Conservation (phyloP, 768 basidiomycete species). For the Russula sp. region DNA sequence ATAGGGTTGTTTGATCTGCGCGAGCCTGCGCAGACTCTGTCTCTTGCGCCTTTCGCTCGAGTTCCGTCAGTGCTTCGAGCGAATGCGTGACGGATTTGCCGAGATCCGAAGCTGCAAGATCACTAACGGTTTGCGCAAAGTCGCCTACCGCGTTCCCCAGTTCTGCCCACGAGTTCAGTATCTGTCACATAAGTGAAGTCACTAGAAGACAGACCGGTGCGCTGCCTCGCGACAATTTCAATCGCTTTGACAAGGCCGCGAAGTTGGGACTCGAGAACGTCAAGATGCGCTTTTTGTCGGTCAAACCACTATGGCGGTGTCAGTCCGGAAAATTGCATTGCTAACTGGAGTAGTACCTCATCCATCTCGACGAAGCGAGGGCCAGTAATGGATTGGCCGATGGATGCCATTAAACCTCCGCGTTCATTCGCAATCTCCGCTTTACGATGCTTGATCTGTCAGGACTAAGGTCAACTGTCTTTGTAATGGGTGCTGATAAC, state of each 20-base stretch:
- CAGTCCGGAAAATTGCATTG: not conserved
- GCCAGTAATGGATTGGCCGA: constrained; percentile 73
- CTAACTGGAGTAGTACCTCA: constrained; percentile 42
- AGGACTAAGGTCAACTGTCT: not conserved
- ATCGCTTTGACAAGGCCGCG: constrained; percentile 83
- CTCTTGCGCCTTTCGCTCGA: constrained; percentile 69
- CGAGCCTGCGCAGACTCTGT: constrained; percentile 67
- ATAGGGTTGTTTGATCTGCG: constrained; percentile 72
- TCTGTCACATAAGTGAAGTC: not conserved
- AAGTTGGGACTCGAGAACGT: constrained; percentile 84
- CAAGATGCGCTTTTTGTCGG: constrained; percentile 73
- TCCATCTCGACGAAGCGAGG: constrained; percentile 85
- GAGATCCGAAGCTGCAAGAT: constrained; percentile 70
- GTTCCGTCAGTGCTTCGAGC: constrained; percentile 61
- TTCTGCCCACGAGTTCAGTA: constrained; percentile 37
- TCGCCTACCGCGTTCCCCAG: constrained; percentile 65
- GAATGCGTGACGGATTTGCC: constrained; percentile 65
- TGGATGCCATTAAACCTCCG: constrained; percentile 75
- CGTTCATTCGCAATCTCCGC: constrained; percentile 69
- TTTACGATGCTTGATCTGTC: constrained; percentile 81
- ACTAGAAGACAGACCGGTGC: constrained; percentile 44
- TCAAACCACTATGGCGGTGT: constrained; percentile 79
- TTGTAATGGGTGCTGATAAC: not conserved
- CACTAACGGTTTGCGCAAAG: constrained; percentile 63
- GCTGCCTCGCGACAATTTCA: constrained; percentile 76